Base-by-base conservation (phyloP, 2,329 filamentous ascomycete genomes). In the Calonectria montana region DNA sequence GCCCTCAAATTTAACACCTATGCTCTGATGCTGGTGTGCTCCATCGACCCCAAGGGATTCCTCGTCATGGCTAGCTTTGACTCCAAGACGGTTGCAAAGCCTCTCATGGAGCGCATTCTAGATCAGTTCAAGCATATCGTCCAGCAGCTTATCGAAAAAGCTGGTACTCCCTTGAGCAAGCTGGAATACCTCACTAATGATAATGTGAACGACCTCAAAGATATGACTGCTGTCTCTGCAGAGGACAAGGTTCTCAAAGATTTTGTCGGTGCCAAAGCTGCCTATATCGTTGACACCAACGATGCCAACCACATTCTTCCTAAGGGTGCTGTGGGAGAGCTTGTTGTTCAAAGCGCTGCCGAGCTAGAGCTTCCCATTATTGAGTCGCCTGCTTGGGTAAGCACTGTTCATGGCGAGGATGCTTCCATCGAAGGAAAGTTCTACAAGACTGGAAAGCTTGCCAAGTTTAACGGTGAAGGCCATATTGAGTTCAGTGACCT, bases 21-120 rank as follows among this genome's bases (percentile, higher is more conserved):
- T 77, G 88, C 90, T 1, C 86, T 93, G 37, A 92, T 93, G 85
- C 82, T 93, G 23, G 91, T 92, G 48, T 93, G 91, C 79, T 91
- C 53, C 4, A 82, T 92, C 7, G 87, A 90, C 41, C 84, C 87
- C 2, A 84, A 86, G 71, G 87, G 88, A 1, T 89, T 93, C 77
- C 81, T 88, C 18, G 84, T 91, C 68, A 91, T 91, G 83, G 90
- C 91, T 0, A 91, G 91, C 37, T 76, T 92, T 76, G 91, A 93
- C 77, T 90, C 90, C 25, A 87, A 88, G n/a, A 87, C 88, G 0
- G 87, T 93, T 21, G 83, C 84, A 21, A 84, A 83, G 37, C 81
- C 83, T 27, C 85, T 87, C 21, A 89, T 92, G 82, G 83, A 91
- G 75, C 84, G 85, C 37, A 88, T 88, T 3, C 82, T 92, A 25